These are phyloP conservation scores for Sphagnum tenellum DNA, from an alignment of 225 moss, liverwort and hornwort genomes.

Conservation along the genomic window DNA sequence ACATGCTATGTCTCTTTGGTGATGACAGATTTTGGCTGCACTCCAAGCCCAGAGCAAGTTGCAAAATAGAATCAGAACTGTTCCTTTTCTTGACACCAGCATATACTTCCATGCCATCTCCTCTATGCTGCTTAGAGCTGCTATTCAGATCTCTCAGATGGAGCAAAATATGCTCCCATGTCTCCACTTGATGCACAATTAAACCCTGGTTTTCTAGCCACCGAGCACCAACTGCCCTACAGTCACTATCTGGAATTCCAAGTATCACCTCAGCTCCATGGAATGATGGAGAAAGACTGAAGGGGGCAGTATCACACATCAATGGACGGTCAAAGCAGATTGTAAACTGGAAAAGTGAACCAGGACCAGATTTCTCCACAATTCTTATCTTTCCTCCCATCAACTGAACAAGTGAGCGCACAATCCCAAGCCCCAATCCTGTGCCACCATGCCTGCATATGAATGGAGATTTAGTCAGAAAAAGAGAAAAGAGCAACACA, in stretches of 20 bases:
- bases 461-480: not conserved
- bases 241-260: constrained; percentile 67
- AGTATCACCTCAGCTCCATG: constrained; percentile 46
- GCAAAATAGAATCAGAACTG: constrained; percentile 10
- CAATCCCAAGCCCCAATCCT: constrained; percentile 86
- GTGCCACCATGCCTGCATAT: constrained; percentile 74
- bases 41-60: constrained; percentile 7
- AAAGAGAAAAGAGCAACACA: no score
- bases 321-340: constrained; percentile 45
- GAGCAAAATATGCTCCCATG: not conserved
- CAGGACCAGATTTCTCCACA: constrained; percentile 54
- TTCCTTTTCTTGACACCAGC: constrained; percentile 17
- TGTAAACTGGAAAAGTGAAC: constrained; percentile 61
- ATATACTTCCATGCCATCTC: constrained; percentile 10
- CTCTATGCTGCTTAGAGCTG: constrained; percentile 1
- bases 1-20: constrained; percentile 22
- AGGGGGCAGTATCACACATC: constrained; percentile 16
- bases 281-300: constrained; percentile 26
- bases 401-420: constrained; percentile 77
- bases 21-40: constrained; percentile 3
- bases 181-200: constrained; percentile 35
- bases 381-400: constrained; percentile 70
- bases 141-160: constrained; percentile 16
- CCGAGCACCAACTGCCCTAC: constrained; percentile 43
- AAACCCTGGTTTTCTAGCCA: constrained; percentile 58